These are phyloP conservation scores for Trametes gibbosa DNA, from an alignment of 768 basidiomycete species.

Conservation along the genomic window DNA sequence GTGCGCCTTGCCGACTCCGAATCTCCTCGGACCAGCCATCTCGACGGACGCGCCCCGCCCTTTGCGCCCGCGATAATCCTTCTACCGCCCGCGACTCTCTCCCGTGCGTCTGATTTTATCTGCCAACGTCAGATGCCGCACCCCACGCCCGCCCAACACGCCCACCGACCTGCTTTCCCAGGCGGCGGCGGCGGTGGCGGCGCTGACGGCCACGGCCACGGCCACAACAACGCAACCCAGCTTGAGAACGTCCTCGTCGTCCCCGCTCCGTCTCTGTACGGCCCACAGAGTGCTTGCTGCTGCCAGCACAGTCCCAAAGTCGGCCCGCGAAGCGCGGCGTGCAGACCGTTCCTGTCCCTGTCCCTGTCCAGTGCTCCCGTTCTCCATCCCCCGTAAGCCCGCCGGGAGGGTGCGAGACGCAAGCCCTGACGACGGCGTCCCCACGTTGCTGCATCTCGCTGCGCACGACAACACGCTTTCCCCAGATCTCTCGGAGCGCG, in stretches of 20 bases:
- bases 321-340: background rate
- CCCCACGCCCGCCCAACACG: background rate
- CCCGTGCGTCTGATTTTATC: conserved; percentile 1
- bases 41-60: background rate
- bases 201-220: too few species aligned
- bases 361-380: background rate
- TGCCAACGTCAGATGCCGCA: background rate
- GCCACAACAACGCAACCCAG: background rate
- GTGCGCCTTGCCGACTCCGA: conserved; percentile 7
- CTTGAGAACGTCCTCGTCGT: background rate
- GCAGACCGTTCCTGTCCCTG: too few species aligned
- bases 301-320: background rate
- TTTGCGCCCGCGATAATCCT: conserved; percentile 7
- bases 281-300: background rate
- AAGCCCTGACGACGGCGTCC: background rate
- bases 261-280: background rate
- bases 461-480: background rate
- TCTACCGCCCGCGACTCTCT: background rate
- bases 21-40: conserved; percentile 14
- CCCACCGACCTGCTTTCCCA: too few species aligned
- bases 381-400: conserved; percentile 1
- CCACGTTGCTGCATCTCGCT: conserved; percentile 2
- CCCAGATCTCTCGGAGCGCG: background rate
- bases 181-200: too few species aligned
- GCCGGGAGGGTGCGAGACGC: background rate